phyloP scores from a whole-genome alignment of 768 basidiomycete genomes.

The Trametes villosa region DNA sequence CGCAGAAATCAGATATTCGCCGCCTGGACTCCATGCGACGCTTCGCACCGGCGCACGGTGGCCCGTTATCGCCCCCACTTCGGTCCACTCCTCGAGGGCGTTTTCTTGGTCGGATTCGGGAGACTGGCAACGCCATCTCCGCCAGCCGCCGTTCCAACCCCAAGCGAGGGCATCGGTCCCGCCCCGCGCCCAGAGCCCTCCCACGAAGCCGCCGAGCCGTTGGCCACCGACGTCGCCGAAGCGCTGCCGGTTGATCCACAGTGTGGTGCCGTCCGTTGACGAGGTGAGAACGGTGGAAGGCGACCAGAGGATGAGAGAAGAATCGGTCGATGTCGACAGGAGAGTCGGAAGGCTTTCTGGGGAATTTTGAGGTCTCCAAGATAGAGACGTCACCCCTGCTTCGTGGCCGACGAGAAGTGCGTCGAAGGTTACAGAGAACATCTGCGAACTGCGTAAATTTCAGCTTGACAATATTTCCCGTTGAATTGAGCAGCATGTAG shows the following conservation, averaged over 20 bases:
- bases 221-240: constrained; percentile 96
- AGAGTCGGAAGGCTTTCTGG: constrained; percentile 51
- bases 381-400: constrained; percentile 85
- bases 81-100: constrained; percentile 63
- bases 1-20: constrained; percentile 84
- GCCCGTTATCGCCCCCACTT: constrained; percentile 81
- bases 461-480: not conserved
- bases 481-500: not conserved
- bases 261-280: constrained; percentile 51
- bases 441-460: constrained; percentile 40
- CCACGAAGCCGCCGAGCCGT: constrained; percentile 90
- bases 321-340: constrained; percentile 94
- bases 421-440: constrained; percentile 87
- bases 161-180: constrained; percentile 75
- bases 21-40: constrained; percentile 84
- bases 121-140: constrained; percentile 69
- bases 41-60: constrained; percentile 82
- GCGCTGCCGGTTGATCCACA: constrained; percentile 90
- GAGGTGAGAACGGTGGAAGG: constrained; percentile 57
- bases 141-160: constrained; percentile 96
- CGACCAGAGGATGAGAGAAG: constrained; percentile 94
- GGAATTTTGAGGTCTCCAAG: constrained; percentile 64
- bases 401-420: constrained; percentile 97
- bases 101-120: not conserved
- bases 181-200: constrained; percentile 75